phyloP scores from a whole-genome alignment of 805 yeast genomes.

The Torulaspora gathmanii region DNA sequence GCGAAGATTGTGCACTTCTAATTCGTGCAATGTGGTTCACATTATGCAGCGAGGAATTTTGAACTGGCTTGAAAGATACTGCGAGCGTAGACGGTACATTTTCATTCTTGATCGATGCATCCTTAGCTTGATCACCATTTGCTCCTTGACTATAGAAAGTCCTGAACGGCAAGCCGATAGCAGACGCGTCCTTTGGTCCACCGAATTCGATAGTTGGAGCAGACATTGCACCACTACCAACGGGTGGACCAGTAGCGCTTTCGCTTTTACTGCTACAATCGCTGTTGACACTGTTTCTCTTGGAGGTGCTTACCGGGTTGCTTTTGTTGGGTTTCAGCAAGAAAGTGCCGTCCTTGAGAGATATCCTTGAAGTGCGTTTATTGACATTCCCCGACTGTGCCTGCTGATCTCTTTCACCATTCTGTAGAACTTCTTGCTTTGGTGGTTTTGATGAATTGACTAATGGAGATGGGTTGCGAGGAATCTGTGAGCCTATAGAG shows the following conservation, averaged over 20 bases:
- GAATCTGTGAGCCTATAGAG: constrained; percentile 6
- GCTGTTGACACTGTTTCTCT: constrained; percentile 7
- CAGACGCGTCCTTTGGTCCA: constrained; percentile 4
- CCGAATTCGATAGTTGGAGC: neutral
- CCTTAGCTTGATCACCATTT: constrained; percentile 2
- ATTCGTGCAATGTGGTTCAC: neutral
- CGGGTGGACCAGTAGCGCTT: neutral
- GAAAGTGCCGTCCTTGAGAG: constrained; percentile 10
- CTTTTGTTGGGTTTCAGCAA: constrained; percentile 6
- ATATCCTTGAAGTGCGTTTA: constrained; percentile 3
- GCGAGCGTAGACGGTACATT: neutral
- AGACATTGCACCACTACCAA: neutral
- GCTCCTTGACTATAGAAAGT: constrained; percentile 6
- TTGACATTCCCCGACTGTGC: neutral
- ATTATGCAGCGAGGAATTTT: neutral
- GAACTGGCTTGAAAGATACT: neutral
- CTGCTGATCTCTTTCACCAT: neutral
- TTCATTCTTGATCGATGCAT: constrained; percentile 1
- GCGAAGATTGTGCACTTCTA: constrained; percentile 2
- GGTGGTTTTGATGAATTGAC: constrained; percentile 8
- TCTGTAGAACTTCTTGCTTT: constrained; percentile 5
- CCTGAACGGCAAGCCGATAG: constrained; percentile 9
- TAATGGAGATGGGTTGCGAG: constrained; percentile 10
- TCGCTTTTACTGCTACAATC: constrained; percentile 10
- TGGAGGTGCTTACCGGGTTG: neutral